Conservation (phyloP, 495 filamentous ascomycete species). For the Penicillium angulare region DNA sequence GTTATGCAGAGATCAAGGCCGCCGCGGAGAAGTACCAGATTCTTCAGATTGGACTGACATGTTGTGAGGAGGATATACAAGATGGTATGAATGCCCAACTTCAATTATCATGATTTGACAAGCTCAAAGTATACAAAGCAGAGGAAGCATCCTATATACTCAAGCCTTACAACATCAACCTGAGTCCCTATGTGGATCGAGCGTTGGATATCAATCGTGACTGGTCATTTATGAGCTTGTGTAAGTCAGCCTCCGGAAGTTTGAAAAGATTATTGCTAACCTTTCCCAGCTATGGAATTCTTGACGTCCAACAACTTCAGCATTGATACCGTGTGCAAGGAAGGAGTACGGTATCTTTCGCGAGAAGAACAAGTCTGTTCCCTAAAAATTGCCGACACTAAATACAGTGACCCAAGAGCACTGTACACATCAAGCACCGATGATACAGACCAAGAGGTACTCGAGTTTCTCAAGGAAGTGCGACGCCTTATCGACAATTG, state of each 20-base stretch:
- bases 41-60: conserved; percentile 74
- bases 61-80: conserved; percentile 53
- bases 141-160: conserved; percentile 53
- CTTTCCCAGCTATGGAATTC: conserved; percentile 55
- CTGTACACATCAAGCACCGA: conserved; percentile 55
- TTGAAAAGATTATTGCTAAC: conserved; percentile 2
- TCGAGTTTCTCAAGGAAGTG: conserved; percentile 54
- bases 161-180: conserved; percentile 66
- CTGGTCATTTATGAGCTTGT: conserved; percentile 51
- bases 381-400: conserved; percentile 19
- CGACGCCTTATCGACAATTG: conserved; percentile 51
- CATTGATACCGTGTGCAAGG: conserved; percentile 53
- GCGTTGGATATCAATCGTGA: conserved; percentile 54
- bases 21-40: conserved; percentile 71
- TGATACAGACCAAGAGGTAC: conserved; percentile 51
- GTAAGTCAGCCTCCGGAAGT: conserved; percentile 25
- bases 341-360: conserved; percentile 70
- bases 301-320: conserved; percentile 61
- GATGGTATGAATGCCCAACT: too few species aligned
- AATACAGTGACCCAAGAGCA: conserved; percentile 24
- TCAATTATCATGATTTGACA: too few species aligned
- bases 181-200: conserved; percentile 55
- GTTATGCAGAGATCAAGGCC: conserved; percentile 62
- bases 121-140: too few species aligned
- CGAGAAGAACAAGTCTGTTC: conserved; percentile 57